These are phyloP conservation scores for Salix arbutifolia DNA, from an alignment of 345 rosid species.

Conservation along the genomic window DNA sequence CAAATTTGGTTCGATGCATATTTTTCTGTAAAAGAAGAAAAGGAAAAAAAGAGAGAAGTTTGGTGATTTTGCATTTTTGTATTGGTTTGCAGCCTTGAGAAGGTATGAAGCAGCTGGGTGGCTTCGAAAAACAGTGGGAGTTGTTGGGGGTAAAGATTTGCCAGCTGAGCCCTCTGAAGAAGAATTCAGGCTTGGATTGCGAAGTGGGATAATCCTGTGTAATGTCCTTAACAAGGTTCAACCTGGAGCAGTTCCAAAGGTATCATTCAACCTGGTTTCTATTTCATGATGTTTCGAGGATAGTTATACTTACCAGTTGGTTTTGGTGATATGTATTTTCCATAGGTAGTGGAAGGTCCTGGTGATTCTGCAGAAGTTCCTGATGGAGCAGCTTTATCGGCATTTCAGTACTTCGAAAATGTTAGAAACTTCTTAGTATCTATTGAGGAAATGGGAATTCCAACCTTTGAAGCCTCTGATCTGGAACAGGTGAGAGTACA, in stretches of 20 bases:
- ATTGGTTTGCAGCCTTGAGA: conserved; percentile 16
- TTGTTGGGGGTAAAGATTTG: conserved; percentile 29
- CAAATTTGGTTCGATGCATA: neutral
- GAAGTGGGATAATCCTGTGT: conserved; percentile 33
- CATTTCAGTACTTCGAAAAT: conserved; percentile 35
- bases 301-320: neutral
- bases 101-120: conserved; percentile 34
- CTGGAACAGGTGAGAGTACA: conserved; percentile 17
- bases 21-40: neutral
- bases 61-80: neutral
- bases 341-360: conserved; percentile 31
- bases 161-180: conserved; percentile 35
- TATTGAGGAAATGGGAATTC: conserved; percentile 28
- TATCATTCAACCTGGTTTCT: conserved; percentile 2
- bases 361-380: conserved; percentile 22
- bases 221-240: conserved; percentile 32
- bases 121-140: conserved; percentile 23
- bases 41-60: neutral
- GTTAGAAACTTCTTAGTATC: conserved; percentile 32
- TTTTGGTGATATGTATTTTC: neutral
- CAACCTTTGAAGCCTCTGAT: conserved; percentile 28
- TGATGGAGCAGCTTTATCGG: conserved; percentile 34
- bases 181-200: conserved; percentile 26
- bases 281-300: neutral
- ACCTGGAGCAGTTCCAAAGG: conserved; percentile 33